phyloP scores from a whole-genome alignment of 805 yeast species.

The Saturnispora sanitii region DNA sequence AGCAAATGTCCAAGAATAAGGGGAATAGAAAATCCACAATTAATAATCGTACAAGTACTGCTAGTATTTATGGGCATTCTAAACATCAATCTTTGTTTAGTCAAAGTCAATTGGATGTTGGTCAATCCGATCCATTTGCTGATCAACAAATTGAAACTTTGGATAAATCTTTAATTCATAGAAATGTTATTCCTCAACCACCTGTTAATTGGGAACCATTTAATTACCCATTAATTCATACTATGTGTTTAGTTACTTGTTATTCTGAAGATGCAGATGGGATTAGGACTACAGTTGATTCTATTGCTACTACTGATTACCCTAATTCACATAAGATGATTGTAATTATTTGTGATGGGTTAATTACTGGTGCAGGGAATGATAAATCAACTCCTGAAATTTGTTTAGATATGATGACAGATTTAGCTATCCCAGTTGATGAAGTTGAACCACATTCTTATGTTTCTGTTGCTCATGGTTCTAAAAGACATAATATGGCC shows the following conservation, averaged over 20 bases:
- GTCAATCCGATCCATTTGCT: constrained; percentile 19
- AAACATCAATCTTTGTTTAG: constrained; percentile 9
- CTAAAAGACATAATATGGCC: constrained; percentile 96
- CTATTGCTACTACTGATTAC: constrained; percentile 88
- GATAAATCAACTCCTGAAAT: constrained; percentile 83
- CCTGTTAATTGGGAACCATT: constrained; percentile 83
- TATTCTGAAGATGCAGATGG: constrained; percentile 90
- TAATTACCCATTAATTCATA: constrained; percentile 68
- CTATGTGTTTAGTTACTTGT: constrained; percentile 76
- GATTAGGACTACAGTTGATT: constrained; percentile 79
- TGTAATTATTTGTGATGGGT: constrained; percentile 83
- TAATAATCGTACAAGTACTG: not conserved
- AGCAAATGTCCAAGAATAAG: constrained; percentile 2
- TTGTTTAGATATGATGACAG: constrained; percentile 77
- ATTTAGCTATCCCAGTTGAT: constrained; percentile 58
- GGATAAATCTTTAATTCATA: constrained; percentile 52
- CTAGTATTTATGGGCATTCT: not conserved
- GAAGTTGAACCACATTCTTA: constrained; percentile 77
- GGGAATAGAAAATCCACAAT: not conserved
- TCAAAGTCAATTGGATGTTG: constrained; percentile 9
- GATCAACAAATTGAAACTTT: constrained; percentile 34
- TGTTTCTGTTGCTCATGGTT: constrained; percentile 91
- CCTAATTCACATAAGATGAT: constrained; percentile 91
- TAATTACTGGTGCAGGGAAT: constrained; percentile 92
- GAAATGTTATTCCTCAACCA: constrained; percentile 84